Evolutionary conservation across 768 basidiomycete species (phyloP).

Genomic region (Basidioascus undulatus): DNA sequence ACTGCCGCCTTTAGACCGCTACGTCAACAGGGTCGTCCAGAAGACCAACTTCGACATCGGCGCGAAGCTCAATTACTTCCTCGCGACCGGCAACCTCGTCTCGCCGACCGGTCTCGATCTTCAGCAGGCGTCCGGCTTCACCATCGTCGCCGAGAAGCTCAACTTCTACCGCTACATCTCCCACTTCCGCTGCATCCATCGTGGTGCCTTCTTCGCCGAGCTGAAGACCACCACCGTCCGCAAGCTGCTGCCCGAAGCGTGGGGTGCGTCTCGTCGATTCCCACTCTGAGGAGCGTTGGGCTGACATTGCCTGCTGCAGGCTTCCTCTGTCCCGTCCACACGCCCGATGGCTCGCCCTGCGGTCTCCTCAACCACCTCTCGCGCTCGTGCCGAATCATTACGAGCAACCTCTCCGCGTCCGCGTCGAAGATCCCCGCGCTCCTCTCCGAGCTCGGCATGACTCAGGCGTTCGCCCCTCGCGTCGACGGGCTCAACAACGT

Average conservation of each 20-base stretch:
- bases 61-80: conserved; percentile 66
- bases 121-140: conserved; percentile 95
- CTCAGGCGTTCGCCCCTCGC: conserved; percentile 53
- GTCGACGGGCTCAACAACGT: conserved; percentile 62
- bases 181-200: conserved; percentile 94
- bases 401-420: conserved; percentile 31
- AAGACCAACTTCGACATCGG: conserved; percentile 84
- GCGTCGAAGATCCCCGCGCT: conserved; percentile 58
- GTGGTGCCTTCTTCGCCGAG: conserved; percentile 97
- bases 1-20: conserved; percentile 31
- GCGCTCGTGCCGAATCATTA: conserved; percentile 75
- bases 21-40: conserved; percentile 46
- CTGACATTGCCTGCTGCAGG: conserved; percentile 25
- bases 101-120: conserved; percentile 88
- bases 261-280: conserved; percentile 36
- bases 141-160: conserved; percentile 92
- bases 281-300: conserved; percentile 1
- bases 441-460: conserved; percentile 77
- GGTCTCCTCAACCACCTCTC: conserved; percentile 93
- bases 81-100: conserved; percentile 87
- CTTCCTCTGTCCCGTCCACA: conserved; percentile 95
- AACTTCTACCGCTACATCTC: conserved; percentile 97
- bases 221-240: conserved; percentile 94
- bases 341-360: conserved; percentile 92
- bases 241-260: conserved; percentile 86